These are phyloP conservation scores for Rhizopus arrhizus DNA, from an alignment of 371 early-diverging fungal genomes.

Conservation along the genomic window DNA sequence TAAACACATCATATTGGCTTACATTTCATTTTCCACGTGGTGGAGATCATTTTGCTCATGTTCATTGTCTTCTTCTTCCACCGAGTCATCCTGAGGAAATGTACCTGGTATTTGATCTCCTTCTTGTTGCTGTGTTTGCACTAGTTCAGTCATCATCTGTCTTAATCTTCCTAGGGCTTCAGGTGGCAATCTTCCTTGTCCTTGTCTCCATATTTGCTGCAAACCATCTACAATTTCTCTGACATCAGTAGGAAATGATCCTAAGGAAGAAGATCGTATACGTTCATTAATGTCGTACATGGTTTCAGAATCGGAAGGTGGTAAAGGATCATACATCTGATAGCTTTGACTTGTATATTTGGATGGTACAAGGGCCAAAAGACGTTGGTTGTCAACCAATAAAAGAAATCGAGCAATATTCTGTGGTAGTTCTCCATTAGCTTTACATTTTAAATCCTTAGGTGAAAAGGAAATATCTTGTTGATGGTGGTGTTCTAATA, in stretches of 20 bases:
- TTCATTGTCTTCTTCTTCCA: constrained; percentile 14
- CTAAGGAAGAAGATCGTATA: constrained; percentile 14
- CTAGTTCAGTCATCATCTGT: constrained; percentile 34
- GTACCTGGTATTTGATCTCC: constrained; percentile 44
- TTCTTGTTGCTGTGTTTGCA: constrained; percentile 23
- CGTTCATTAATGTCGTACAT: constrained; percentile 45
- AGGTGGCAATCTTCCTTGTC: constrained; percentile 11
- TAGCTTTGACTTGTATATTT: constrained; percentile 54
- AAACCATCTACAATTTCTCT: constrained; percentile 22
- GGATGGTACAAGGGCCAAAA: constrained; percentile 60
- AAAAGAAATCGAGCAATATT: constrained; percentile 75
- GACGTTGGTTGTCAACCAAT: constrained; percentile 63
- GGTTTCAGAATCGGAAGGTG: constrained; percentile 63
- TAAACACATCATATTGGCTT: neutral
- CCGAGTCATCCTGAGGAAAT: constrained; percentile 31
- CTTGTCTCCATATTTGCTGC: constrained; percentile 23
- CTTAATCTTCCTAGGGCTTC: constrained; percentile 28
- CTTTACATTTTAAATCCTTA: neutral
- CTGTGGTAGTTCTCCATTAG: constrained; percentile 49
- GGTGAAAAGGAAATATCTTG: neutral
- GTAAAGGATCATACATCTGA: constrained; percentile 78
- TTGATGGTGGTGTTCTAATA: constrained; percentile 22
- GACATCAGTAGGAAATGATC: constrained; percentile 19
- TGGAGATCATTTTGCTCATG: constrained; percentile 2
- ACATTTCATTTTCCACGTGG: constrained; percentile 9